Conservation (phyloP, 495 filamentous ascomycete species). For the Trichoderma reesei region DNA sequence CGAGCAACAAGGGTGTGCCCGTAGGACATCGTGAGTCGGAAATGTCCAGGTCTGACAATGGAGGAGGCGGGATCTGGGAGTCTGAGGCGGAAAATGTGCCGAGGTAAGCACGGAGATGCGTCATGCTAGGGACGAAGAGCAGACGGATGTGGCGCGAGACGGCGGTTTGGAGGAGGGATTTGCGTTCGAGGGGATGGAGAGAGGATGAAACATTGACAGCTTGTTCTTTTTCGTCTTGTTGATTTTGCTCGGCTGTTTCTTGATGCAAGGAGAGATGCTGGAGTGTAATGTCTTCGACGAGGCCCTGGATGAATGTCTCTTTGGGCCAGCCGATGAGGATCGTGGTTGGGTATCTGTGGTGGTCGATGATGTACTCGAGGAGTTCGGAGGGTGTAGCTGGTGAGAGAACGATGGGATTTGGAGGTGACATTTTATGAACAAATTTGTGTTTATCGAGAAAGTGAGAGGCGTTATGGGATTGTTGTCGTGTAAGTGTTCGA, state of each 20-base stretch:
- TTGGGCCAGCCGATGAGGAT: slow-evolving; percentile 63
- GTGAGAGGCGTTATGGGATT: background rate
- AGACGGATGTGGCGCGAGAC: slow-evolving; percentile 56
- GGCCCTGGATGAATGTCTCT: slow-evolving; percentile 47
- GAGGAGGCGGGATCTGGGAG: slow-evolving; percentile 20
- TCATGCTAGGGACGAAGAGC: slow-evolving; percentile 62
- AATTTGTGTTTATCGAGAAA: background rate
- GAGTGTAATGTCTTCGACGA: slow-evolving; percentile 24
- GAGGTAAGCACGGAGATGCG: slow-evolving; percentile 68
- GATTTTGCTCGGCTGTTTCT: slow-evolving; percentile 6
- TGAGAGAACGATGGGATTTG: slow-evolving; percentile 34
- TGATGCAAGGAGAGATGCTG: background rate
- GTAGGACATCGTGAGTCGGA: background rate
- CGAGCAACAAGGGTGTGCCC: slow-evolving; percentile 36
- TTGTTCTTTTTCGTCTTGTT: background rate
- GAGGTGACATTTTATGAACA: slow-evolving; percentile 10
- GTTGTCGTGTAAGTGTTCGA: background rate
- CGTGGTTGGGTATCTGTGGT: slow-evolving; percentile 43
- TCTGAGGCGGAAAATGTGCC: slow-evolving; percentile 36
- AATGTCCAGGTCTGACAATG: background rate
- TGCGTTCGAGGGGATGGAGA: slow-evolving; percentile 35
- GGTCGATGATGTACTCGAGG: slow-evolving; percentile 51
- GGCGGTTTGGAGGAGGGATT: slow-evolving; percentile 59
- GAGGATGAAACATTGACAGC: background rate
- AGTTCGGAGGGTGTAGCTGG: slow-evolving; percentile 48